Evolutionary conservation across 1,284 basidiomycete species (phyloP), one percentile per base, ranked within the genome.

Genomic region (Pseudozyma hubeiensis): DNA sequence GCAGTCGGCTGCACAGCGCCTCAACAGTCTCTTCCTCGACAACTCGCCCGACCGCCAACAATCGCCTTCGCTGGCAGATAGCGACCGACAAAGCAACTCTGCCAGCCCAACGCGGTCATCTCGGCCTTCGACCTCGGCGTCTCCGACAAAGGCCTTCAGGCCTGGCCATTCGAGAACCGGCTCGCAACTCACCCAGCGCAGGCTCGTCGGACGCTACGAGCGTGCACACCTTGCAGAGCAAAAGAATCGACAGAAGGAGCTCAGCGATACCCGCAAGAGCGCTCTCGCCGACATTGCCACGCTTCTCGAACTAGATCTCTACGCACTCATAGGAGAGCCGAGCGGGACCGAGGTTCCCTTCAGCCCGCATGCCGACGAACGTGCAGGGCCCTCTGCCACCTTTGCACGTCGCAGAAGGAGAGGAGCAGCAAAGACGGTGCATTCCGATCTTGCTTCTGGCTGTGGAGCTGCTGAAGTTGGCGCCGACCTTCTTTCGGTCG

Each of bases 391-490:
- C 2, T 72, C 69, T 1, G 46, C 64, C 17, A 44, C 52, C 0
- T 59, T 67, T 29, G 70, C 64, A 16, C 52, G 64, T 39, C 71
- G 71, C 34, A 46, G 65, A 29, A 61, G 61, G 48, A 63, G 53
- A 39, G 64, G 53, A 11, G 64, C 65, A 16, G 57, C 50, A 16
- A 79, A 73, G 40, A 37, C 53, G 2, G 52, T 52, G 4, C 66
- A 65, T 30, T 52, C 70, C 0, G 78, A 67, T 30, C 53, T 81
- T 0, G 70, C 77, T 11, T 69, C 78, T 1, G 80, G 80, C 2
- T 81, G 77, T 40, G 80, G 80, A 39, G 78, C 80, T 11, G 58
- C 68, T 19, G 78, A 81, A 55, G 78, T 81, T 14, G 80, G 80
- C 1, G 56, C 59, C 19, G 78, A 81, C 41, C 50, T 70, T 11